Base-by-base conservation (phyloP, 2,329 filamentous ascomycete species). In the Hirsutella rhossiliensis region DNA sequence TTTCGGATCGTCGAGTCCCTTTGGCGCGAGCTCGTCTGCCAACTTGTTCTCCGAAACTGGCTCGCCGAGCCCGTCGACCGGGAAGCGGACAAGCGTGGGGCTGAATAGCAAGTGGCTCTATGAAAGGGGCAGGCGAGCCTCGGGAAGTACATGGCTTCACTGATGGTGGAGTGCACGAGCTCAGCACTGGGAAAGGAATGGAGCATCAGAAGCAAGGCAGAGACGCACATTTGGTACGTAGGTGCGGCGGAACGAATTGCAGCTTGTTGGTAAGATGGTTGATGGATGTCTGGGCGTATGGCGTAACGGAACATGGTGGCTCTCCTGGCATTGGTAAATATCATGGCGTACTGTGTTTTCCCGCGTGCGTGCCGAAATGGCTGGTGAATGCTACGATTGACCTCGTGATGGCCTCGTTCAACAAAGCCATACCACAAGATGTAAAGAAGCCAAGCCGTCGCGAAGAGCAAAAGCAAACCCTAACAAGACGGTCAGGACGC, bases 81-180 rank as follows among this genome's bases (percentile, higher is more conserved):
- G 75, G 32, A 87, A 84, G 66, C 75, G 79, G 45, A 80, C 82
- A 37, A 88, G 78, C 51, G 78, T 94, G 43, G 80, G 80, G 1
- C 58, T 96, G 57, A 96, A 90, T 63, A 95, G 80, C 67, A 94
- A 92, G 66, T 97, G 90, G 90, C 64, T 96, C 47, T 97, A 95
- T 58, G 87, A 96, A 63, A 86, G 81, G 64, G 83, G 84, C 54
- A 68, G 80, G 59, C 60, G 79, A 59, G 66, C 73, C 52, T 69
- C 72, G 42, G 61, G 68, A 11, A 69, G 61, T 44, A 56, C 62
- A 29, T 71, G 66, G 62, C 52, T 57, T 41, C 56, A 62, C 40
- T 65, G 38, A 58, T 4, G 20, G 30, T 8, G 23, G 28, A 32
- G n/a, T 32, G 12, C 31, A 32, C n/a, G 5, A 32, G 12, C n/a